These are phyloP conservation scores for Haplosporangium sp. DNA, from an alignment of 371 early-diverging fungal genomes.

Conservation along the genomic window DNA sequence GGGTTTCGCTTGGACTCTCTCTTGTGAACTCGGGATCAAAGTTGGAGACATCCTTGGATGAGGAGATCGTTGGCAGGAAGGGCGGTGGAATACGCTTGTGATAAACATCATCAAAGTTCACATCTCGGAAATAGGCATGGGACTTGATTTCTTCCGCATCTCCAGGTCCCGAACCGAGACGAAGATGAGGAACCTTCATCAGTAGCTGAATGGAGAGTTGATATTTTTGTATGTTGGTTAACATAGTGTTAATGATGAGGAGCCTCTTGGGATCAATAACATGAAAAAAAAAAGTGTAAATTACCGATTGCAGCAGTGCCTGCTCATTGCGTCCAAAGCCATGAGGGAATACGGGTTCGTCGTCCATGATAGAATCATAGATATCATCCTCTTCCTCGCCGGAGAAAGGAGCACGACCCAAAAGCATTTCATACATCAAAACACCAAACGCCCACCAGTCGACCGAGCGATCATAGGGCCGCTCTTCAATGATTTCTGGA, in stretches of 20 bases:
- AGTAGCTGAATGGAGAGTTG: constrained; percentile 46
- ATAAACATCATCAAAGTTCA: constrained; percentile 81
- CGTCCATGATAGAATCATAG: constrained; percentile 71
- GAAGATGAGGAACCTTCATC: constrained; percentile 61
- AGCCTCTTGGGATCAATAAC: too few relatives aligned
- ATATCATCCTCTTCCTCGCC: constrained; percentile 71
- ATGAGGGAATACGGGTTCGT: constrained; percentile 67
- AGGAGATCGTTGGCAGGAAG: constrained; percentile 61
- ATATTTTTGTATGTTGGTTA: not conserved
- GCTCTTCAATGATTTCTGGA: constrained; percentile 84
- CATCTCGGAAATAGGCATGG: constrained; percentile 74
- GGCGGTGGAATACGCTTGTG: constrained; percentile 72
- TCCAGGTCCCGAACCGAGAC: constrained; percentile 64
- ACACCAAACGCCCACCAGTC: constrained; percentile 99
- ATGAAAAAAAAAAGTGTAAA: not conserved
- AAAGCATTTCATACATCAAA: constrained; percentile 97
- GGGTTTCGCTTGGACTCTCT: constrained; percentile 50
- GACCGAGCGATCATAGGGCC: constrained; percentile 91
- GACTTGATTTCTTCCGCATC: constrained; percentile 73
- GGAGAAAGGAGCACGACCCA: constrained; percentile 80
- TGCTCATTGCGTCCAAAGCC: constrained; percentile 63
- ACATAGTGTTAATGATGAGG: too few relatives aligned
- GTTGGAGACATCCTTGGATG: constrained; percentile 66
- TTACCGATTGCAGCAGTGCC: constrained; percentile 63
- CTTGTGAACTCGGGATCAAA: constrained; percentile 70